Evolutionary conservation across 805 yeast species (phyloP).

Genomic region (Candida koratica): DNA sequence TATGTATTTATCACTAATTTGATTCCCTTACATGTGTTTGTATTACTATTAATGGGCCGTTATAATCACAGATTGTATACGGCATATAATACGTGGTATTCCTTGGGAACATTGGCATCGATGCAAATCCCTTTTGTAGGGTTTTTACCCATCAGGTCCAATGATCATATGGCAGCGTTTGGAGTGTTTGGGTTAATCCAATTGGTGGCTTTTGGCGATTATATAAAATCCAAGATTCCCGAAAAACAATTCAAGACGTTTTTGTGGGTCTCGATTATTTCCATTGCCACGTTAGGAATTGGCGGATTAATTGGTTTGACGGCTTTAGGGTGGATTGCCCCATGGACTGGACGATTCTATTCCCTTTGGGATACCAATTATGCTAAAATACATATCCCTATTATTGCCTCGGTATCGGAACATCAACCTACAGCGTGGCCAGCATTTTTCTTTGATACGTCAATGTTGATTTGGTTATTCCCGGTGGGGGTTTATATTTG

Average conservation of each 20-base stretch:
- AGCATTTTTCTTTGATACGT: slow-evolving; percentile 91
- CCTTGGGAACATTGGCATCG: slow-evolving; percentile 94
- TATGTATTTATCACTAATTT: slow-evolving; percentile 97
- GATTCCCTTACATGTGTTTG: slow-evolving; percentile 93
- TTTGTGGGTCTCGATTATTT: slow-evolving; percentile 53
- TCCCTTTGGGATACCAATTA: slow-evolving; percentile 97
- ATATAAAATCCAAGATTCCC: slow-evolving; percentile 69
- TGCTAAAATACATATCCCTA: slow-evolving; percentile 97
- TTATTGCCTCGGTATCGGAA: slow-evolving; percentile 97
- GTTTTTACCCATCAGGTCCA: slow-evolving; percentile 91
- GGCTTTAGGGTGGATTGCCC: slow-evolving; percentile 90
- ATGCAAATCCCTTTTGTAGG: slow-evolving; percentile 99
- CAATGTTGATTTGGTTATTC: slow-evolving; percentile 93
- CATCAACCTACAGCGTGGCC: slow-evolving; percentile 99
- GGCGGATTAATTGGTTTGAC: slow-evolving; percentile 76
- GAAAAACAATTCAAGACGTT: slow-evolving; percentile 69
- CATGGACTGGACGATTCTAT: slow-evolving; percentile 99
- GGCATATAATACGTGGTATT: slow-evolving; percentile 95
- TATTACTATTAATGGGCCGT: slow-evolving; percentile 89
- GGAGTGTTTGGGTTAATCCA: slow-evolving; percentile 96
- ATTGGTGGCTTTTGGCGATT: slow-evolving; percentile 81
- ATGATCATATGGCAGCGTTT: slow-evolving; percentile 97
- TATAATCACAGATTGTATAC: slow-evolving; percentile 78
- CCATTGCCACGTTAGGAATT: slow-evolving; percentile 60
- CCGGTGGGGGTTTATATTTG: slow-evolving; percentile 94